Evolutionary conservation across 441 rosid genomes (phyloP), one percentile per base, ranked within the genome.

Genomic region (Monsonia emarginata): DNA sequence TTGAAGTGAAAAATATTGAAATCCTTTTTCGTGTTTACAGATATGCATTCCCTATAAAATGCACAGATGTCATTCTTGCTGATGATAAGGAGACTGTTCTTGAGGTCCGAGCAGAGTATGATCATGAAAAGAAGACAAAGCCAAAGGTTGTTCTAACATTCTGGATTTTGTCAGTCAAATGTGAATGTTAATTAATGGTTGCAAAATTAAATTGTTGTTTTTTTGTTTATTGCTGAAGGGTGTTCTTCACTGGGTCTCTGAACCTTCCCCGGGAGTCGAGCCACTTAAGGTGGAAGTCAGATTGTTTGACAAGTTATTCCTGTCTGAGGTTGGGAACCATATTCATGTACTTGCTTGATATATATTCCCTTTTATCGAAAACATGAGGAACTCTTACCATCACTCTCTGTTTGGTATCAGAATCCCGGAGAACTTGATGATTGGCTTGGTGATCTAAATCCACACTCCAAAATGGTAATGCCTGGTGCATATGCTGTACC

Each of bases 211-310:
- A 24, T 25, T 14, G 61, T 40, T 61, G 67, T 36, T 61, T 61
- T 44, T 22, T 34, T 26, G 52, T 42, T 42, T 61, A 1, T 74
- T n/a, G n/a, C n/a, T n/a, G n/a, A n/a, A 91, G 97, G 99, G 99
- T 22, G 97, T 91, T 78, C 88, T 91, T 62, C 97, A 91, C 69
- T 94, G 97, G 99, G 96, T 91, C 18, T 72, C 92, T 75, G 87
- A 88, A 73, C 74, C 94, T 66, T 83, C 85, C 18, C 75, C 81
- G 0, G 91, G 88, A 58, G 76, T 73, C 60, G 73, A 84, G 57
- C 95, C 94, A 13, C 71, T 91, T 70, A 80, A 79, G 71, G 80
- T 87, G 61, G 96, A 90, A 88, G 95, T 94, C 76, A 82, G 96
- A 76, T 82, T 89, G 81, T 94, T 91, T 68, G 96, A 91, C 64